These are phyloP conservation scores for Avena sativa DNA, from an alignment of 176 grass and related monocot species.

Conservation along the genomic window DNA sequence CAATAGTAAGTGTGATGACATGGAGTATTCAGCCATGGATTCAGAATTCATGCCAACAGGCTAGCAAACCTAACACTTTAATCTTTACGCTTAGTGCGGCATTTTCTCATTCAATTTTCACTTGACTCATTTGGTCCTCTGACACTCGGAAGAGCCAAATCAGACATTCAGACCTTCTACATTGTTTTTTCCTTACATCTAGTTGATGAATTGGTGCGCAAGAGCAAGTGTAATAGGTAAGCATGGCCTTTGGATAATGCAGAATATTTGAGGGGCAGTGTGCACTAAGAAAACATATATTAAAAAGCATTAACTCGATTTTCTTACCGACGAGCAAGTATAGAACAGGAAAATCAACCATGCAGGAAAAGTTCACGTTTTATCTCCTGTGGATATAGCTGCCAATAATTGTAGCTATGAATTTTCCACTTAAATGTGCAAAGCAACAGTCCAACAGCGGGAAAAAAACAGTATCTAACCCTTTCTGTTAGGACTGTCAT, in stretches of 20 bases:
- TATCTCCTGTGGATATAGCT: background rate
- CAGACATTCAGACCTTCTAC: background rate
- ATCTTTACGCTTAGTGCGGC: background rate
- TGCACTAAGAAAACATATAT: slow-evolving; percentile 1
- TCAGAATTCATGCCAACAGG: background rate
- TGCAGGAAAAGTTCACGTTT: slow-evolving; percentile 19
- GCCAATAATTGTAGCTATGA: slow-evolving; percentile 1
- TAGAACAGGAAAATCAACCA: background rate
- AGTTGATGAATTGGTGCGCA: slow-evolving; percentile 10
- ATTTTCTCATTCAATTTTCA: slow-evolving; percentile 28
- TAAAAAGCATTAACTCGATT: slow-evolving; percentile 6
- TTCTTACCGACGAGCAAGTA: background rate
- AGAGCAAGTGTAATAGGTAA: background rate
- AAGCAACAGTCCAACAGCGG: slow-evolving; percentile 1
- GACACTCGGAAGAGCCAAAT: background rate
- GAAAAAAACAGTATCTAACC: background rate
- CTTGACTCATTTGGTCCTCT: background rate
- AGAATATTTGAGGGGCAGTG: background rate
- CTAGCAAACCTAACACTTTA: background rate
- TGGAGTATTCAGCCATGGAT: background rate
- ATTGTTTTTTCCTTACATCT: background rate
- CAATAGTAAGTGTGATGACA: background rate
- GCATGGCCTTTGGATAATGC: background rate
- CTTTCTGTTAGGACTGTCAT: background rate
- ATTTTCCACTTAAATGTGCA: slow-evolving; percentile 6